These are phyloP conservation scores for Cadophora luteo-olivacea DNA, from an alignment of 2,329 filamentous ascomycete species.

Conservation along the genomic window DNA sequence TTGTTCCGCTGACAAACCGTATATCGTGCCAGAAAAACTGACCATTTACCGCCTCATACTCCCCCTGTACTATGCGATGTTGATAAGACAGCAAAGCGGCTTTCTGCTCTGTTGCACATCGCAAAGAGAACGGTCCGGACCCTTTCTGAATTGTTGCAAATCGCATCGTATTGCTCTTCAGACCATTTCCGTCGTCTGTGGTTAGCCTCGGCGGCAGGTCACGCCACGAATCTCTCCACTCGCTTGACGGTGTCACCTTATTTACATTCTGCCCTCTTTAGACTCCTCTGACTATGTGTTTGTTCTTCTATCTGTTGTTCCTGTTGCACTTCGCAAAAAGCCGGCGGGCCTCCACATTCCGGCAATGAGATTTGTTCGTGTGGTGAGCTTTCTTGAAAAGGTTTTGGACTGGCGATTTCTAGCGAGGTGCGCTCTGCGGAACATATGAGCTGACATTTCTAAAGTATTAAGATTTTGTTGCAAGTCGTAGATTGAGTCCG, in stretches of 20 bases:
- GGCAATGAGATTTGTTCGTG: not conserved
- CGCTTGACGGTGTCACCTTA: not conserved
- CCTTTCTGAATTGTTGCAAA: too few species aligned
- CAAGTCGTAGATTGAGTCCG: constrained; percentile 1
- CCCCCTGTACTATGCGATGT: not conserved
- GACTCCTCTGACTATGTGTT: not conserved
- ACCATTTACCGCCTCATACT: not conserved
- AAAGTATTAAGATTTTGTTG: not conserved
- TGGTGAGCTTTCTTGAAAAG: not conserved
- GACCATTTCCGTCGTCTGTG: not conserved
- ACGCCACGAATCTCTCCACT: not conserved
- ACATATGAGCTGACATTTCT: not conserved
- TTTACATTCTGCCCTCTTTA: not conserved
- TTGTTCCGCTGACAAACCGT: not conserved
- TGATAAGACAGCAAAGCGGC: not conserved
- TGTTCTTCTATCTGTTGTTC: not conserved
- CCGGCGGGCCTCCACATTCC: not conserved
- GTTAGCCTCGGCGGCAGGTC: not conserved
- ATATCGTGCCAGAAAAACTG: not conserved
- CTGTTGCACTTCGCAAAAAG: constrained; percentile 4
- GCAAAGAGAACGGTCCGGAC: constrained; percentile 9
- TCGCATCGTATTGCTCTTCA: not conserved
- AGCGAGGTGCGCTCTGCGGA: not conserved
- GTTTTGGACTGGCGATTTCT: not conserved
- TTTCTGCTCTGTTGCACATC: constrained; percentile 3